Evolutionary conservation across 1,139 yeast species (phyloP).

Genomic region (Candida albicans): DNA sequence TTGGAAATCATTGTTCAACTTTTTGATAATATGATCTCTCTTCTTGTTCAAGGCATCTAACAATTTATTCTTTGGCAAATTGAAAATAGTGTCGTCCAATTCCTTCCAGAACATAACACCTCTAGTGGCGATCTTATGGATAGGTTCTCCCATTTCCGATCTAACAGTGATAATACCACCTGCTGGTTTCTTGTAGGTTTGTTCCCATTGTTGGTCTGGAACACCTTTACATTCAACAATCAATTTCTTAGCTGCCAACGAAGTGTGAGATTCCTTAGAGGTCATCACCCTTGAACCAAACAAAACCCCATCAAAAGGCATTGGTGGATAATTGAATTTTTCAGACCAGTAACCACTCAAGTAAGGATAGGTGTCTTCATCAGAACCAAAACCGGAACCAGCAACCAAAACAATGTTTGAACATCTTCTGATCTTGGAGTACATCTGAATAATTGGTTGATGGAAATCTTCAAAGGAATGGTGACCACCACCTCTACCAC

Average conservation of each 20-base stretch:
- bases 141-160: slow-evolving; percentile 99
- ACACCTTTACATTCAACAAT: slow-evolving; percentile 92
- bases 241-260: slow-evolving; percentile 90
- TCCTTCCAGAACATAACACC: slow-evolving; percentile 98
- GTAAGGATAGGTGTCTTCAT: slow-evolving; percentile 95
- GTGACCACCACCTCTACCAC: slow-evolving; percentile 99
- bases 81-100: slow-evolving; percentile 89
- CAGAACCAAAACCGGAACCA: slow-evolving; percentile 98
- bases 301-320: slow-evolving; percentile 98
- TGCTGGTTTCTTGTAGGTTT: slow-evolving; percentile 89
- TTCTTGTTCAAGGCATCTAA: slow-evolving; percentile 78
- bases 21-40: slow-evolving; percentile 81
- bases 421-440: slow-evolving; percentile 90
- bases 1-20: slow-evolving; percentile 91
- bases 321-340: slow-evolving; percentile 84
- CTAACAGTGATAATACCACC: slow-evolving; percentile 96
- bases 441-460: slow-evolving; percentile 94
- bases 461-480: slow-evolving; percentile 99
- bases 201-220: slow-evolving; percentile 85
- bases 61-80: slow-evolving; percentile 86
- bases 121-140: slow-evolving; percentile 96
- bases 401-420: slow-evolving; percentile 87
- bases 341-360: slow-evolving; percentile 95
- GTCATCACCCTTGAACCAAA: slow-evolving; percentile 98
- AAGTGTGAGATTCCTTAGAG: slow-evolving; percentile 93